phyloP scores from a whole-genome alignment of 208 protist species.

The Crithidia thermophila region DNA sequence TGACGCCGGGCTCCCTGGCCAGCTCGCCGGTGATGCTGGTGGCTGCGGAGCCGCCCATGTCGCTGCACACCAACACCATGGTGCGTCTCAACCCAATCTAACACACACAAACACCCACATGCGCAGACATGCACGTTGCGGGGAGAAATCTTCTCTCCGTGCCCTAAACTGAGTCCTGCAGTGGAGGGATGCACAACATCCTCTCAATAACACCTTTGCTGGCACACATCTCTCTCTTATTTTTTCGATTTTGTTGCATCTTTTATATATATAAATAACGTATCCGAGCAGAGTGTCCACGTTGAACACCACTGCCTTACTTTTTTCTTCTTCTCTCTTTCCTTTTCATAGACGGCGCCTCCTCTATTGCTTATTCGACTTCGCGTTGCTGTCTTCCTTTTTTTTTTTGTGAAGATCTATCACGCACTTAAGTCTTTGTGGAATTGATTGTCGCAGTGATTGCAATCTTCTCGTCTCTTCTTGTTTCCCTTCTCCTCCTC shows the following conservation, averaged over 20 bases:
- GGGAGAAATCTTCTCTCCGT: no score
- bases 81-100: conserved; percentile 22
- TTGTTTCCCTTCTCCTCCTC: not conserved
- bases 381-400: not conserved
- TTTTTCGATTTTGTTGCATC: not conserved
- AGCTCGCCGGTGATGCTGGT: conserved; percentile 21
- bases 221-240: not conserved
- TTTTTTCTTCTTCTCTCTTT: not conserved
- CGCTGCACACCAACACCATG: conserved; percentile 15
- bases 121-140: not conserved
- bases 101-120: not conserved
- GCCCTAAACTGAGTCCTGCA: no score
- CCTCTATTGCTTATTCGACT: not conserved
- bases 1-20: conserved; percentile 43
- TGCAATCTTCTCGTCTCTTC: conserved; percentile 4
- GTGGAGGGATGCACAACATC: no score
- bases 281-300: no score
- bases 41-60: not conserved
- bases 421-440: no score
- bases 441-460: no score
- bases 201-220: not conserved
- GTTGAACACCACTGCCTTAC: not conserved
- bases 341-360: not conserved
- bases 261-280: no score
- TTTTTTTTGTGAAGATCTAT: not conserved